Evolutionary conservation across 768 basidiomycete genomes (phyloP).

Genomic region (Amyloporia xantha): DNA sequence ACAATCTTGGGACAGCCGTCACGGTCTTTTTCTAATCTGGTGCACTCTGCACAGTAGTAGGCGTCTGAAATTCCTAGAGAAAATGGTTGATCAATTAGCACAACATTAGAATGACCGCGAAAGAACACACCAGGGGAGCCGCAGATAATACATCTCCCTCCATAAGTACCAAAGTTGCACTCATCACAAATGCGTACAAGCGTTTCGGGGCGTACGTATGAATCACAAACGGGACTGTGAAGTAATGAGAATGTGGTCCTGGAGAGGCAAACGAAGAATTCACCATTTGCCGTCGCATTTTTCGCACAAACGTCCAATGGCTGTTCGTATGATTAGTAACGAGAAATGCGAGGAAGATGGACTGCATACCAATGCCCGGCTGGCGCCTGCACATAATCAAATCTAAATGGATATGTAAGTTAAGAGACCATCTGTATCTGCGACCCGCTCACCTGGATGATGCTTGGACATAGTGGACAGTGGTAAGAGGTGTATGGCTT

Average conservation of each 20-base stretch:
- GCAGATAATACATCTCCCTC: constrained; percentile 96
- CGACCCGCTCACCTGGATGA: constrained; percentile 23
- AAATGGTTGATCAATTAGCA: neutral
- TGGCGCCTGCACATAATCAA: constrained; percentile 98
- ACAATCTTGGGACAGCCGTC: constrained; percentile 99
- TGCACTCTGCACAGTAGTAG: constrained; percentile 97
- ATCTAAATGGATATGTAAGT: constrained; percentile 42
- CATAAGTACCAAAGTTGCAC: constrained; percentile 98
- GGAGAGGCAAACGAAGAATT: too few species aligned
- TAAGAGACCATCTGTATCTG: neutral
- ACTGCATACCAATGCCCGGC: constrained; percentile 82
- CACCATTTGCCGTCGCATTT: constrained; percentile 99
- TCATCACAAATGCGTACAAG: constrained; percentile 98
- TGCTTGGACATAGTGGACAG: constrained; percentile 31
- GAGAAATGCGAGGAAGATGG: neutral
- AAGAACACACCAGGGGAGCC: constrained; percentile 71
- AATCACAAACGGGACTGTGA: constrained; percentile 99
- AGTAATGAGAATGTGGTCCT: too few species aligned
- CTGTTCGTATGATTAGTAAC: constrained; percentile 33
- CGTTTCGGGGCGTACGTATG: constrained; percentile 97
- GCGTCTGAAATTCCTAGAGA: constrained; percentile 90
- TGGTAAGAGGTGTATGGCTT: too few species aligned
- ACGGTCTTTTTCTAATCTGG: constrained; percentile 92
- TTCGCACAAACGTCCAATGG: constrained; percentile 96
- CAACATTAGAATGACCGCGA: neutral